These are phyloP conservation scores for Daldinia caldariorum DNA, from an alignment of 495 filamentous ascomycete species.

Conservation along the genomic window DNA sequence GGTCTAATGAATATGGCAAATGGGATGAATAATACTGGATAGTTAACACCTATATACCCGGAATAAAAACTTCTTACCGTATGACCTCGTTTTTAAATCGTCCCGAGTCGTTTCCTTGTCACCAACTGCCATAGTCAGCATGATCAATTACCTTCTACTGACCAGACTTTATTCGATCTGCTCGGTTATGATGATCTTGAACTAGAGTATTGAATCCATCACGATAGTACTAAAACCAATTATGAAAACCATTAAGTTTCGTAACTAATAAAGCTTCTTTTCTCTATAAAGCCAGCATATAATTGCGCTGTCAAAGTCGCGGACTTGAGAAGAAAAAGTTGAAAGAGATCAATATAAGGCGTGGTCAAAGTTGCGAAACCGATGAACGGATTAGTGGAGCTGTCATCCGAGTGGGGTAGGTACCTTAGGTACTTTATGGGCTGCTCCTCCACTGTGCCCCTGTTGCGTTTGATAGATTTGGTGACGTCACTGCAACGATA, in stretches of 20 bases:
- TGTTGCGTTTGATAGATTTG: not conserved
- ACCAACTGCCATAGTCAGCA: not conserved
- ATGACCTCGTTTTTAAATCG: not conserved
- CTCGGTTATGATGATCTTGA: no score
- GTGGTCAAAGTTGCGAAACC: not conserved
- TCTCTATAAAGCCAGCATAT: no score
- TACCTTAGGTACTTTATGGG: no score
- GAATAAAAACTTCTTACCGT: constrained; percentile 19
- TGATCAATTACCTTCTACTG: no score
- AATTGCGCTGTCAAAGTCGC: no score
- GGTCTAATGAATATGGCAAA: not conserved
- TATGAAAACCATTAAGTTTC: no score
- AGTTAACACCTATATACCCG: constrained; percentile 28
- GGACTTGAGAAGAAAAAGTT: not conserved
- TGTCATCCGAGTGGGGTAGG: no score
- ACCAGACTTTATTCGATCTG: no score
- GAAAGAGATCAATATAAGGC: not conserved
- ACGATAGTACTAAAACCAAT: no score
- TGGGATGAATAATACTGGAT: not conserved
- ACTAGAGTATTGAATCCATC: no score
- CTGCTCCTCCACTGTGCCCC: not conserved
- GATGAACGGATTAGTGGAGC: not conserved
- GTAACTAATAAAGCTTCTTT: no score
- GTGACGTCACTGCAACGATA: constrained; percentile 40
- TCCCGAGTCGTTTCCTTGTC: not conserved